Conservation (phyloP, 2,329 filamentous ascomycete genomes). For the Pestalotiopsis sp. region DNA sequence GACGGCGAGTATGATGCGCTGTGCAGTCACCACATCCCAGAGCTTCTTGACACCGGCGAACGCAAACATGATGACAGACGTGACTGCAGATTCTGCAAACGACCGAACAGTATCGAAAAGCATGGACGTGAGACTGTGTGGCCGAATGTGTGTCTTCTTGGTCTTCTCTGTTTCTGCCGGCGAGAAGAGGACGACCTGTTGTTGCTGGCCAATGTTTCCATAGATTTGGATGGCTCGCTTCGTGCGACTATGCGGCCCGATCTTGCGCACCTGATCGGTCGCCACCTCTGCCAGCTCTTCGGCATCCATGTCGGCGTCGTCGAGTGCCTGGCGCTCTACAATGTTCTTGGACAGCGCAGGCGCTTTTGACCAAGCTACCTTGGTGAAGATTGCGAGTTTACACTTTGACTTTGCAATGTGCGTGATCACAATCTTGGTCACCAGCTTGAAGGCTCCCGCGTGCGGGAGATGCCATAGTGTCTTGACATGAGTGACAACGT, state of each 20-base stretch:
- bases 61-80: conserved; percentile 76
- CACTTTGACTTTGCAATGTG: conserved; percentile 90
- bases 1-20: conserved; percentile 72
- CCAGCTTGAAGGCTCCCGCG: conserved; percentile 74
- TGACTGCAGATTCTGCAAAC: conserved; percentile 73
- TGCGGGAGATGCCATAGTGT: conserved; percentile 85
- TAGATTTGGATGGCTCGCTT: conserved; percentile 81
- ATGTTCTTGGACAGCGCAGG: conserved; percentile 63
- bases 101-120: conserved; percentile 73
- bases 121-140: conserved; percentile 67
- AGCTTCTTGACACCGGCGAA: conserved; percentile 67
- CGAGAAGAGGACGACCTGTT: conserved; percentile 63
- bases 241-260: conserved; percentile 74
- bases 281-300: conserved; percentile 76
- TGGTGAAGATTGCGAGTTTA: conserved; percentile 85
- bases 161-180: conserved; percentile 49
- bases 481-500: conserved; percentile 64
- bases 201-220: conserved; percentile 72
- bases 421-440: conserved; percentile 92
- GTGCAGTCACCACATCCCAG: conserved; percentile 70
- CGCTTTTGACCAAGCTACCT: conserved; percentile 81
- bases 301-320: conserved; percentile 73
- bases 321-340: conserved; percentile 72
- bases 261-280: conserved; percentile 74
- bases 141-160: conserved; percentile 62